These are phyloP conservation scores for Erigeron canadensis DNA, from an alignment of 129 eudicot genomes.

Conservation along the genomic window DNA sequence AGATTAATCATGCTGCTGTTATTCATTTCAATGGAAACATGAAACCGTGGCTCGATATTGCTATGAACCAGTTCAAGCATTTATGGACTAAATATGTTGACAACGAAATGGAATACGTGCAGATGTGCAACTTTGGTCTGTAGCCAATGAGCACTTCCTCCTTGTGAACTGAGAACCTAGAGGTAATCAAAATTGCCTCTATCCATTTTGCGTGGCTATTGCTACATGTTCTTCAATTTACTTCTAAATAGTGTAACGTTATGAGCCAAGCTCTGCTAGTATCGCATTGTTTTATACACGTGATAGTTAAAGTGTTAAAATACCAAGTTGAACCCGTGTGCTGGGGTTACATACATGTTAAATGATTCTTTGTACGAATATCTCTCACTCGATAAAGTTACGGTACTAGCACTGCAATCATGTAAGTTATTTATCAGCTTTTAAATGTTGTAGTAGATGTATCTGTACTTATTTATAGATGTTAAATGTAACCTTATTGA, in stretches of 20 bases:
- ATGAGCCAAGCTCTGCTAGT: conserved; percentile 40
- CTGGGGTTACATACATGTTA: conserved; percentile 24
- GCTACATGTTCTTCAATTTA: neutral
- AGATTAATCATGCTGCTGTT: conserved; percentile 71
- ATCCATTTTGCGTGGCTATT: conserved; percentile 33
- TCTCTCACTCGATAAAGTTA: conserved; percentile 16
- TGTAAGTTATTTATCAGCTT: conserved; percentile 5
- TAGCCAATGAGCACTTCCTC: conserved; percentile 27
- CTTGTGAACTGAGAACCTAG: conserved; percentile 28
- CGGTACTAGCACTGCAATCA: conserved; percentile 14
- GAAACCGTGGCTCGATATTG: conserved; percentile 98
- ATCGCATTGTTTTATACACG: conserved; percentile 34
- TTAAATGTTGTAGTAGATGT: neutral
- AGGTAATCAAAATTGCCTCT: conserved; percentile 20
- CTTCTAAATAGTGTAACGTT: conserved; percentile 25
- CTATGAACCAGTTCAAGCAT: conserved; percentile 80
- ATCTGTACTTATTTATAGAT: conserved; percentile 8
- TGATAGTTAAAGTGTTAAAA: conserved; percentile 21
- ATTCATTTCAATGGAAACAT: conserved; percentile 91
- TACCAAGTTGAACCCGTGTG: conserved; percentile 26
- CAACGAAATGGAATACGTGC: conserved; percentile 78
- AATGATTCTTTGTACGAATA: conserved; percentile 32
- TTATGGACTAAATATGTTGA: conserved; percentile 93
- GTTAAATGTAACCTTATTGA: neutral
- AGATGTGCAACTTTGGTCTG: conserved; percentile 94